These are phyloP conservation scores for Sanguinoderma infundibulare DNA, from an alignment of 1,284 basidiomycete species.

Conservation along the genomic window DNA sequence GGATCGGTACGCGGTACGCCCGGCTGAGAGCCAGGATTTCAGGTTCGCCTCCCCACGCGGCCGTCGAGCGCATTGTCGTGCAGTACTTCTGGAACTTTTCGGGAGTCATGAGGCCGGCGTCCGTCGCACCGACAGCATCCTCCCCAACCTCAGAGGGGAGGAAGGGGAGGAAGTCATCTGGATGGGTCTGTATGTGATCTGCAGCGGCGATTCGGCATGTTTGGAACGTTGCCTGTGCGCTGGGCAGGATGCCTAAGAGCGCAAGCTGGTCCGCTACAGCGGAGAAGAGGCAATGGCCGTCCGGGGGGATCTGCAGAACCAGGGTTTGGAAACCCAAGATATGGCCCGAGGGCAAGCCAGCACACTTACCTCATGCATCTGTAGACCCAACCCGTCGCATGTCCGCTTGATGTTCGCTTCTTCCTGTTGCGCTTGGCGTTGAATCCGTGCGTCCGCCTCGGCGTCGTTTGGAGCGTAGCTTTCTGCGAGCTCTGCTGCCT, in stretches of 20 bases:
- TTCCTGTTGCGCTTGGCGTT: constrained; percentile 76
- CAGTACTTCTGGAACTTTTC: constrained; percentile 83
- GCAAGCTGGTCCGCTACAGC: constrained; percentile 90
- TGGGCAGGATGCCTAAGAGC: constrained; percentile 62
- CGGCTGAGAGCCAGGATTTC: constrained; percentile 92
- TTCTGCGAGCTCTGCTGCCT: constrained; percentile 71
- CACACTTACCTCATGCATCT: constrained; percentile 68
- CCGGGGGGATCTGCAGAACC: constrained; percentile 79
- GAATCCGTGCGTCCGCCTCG: constrained; percentile 65
- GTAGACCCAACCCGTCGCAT: constrained; percentile 70
- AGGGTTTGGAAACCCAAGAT: not conserved
- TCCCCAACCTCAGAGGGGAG: constrained; percentile 80
- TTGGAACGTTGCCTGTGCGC: constrained; percentile 59
- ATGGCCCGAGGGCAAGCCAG: not conserved
- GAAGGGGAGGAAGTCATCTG: constrained; percentile 94
- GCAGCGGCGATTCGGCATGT: constrained; percentile 77
- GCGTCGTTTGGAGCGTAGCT: constrained; percentile 62
- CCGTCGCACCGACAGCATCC: constrained; percentile 68
- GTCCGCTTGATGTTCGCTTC: constrained; percentile 68
- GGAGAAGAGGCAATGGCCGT: constrained; percentile 95
- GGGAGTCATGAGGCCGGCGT: constrained; percentile 75
- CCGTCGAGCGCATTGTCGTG: constrained; percentile 78
- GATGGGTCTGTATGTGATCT: constrained; percentile 82
- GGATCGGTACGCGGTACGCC: constrained; percentile 87
- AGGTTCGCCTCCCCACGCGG: constrained; percentile 96